Percentiles rank a stretch among this genome's conserved stretches.
These are phyloP conservation scores for Lachancea thermotolerans DNA, from an alignment of 805 yeast species.

Conservation along the genomic window DNA sequence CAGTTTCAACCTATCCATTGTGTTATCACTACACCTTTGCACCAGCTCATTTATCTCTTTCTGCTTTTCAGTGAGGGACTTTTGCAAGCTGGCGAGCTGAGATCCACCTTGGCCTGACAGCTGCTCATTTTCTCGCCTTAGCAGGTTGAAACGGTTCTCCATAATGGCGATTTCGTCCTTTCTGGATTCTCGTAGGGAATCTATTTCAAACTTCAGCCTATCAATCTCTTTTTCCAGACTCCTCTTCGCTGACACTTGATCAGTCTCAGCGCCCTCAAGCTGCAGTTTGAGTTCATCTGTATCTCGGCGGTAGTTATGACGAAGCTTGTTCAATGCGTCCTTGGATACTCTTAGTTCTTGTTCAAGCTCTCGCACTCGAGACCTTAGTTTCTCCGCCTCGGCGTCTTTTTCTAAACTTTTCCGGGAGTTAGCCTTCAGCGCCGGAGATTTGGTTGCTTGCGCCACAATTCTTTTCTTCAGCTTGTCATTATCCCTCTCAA, in stretches of 20 bases:
- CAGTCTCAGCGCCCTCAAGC: conserved; percentile 8
- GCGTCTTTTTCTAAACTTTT: conserved; percentile 4
- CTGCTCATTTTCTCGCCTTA: conserved; percentile 16
- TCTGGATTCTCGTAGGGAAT: conserved; percentile 14
- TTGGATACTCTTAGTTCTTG: conserved; percentile 39
- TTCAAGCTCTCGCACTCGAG: conserved; percentile 38
- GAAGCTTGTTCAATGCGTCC: conserved; percentile 24
- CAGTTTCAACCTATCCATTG: conserved; percentile 11
- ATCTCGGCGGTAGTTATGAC: conserved; percentile 6
- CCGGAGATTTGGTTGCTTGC: conserved; percentile 7
- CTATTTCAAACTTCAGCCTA: conserved; percentile 14
- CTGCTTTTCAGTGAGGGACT: conserved; percentile 8
- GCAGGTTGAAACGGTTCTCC: conserved; percentile 13
- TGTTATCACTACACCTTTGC: conserved; percentile 8
- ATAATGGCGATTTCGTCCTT: conserved; percentile 14
- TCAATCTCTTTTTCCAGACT: conserved; percentile 15
- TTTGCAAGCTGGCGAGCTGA: conserved; percentile 9
- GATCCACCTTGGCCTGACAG: conserved; percentile 12
- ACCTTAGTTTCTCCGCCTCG: conserved; percentile 2
- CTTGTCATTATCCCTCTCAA: conserved; percentile 9
- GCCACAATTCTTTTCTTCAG: conserved; percentile 7
- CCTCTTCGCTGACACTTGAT: conserved; percentile 10
- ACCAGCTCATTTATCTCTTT: conserved; percentile 14
- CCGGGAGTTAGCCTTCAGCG: conserved; percentile 2
- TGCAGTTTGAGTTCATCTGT: conserved; percentile 9